Conservation (phyloP, 805 yeast genomes). For the Candida nanaspora region DNA sequence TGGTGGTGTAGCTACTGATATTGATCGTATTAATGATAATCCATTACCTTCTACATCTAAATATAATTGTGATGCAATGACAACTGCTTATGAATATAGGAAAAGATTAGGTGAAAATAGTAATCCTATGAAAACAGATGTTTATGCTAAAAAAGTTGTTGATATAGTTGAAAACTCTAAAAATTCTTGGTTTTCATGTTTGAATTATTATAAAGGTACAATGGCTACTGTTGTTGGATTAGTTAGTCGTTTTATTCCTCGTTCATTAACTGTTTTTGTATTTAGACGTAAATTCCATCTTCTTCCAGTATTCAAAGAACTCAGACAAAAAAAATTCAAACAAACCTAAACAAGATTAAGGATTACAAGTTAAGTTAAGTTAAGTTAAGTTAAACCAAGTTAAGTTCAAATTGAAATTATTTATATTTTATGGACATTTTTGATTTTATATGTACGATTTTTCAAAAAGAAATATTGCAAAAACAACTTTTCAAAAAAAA, state of each 20-base stretch:
- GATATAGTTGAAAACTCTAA: constrained; percentile 29
- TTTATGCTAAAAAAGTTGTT: constrained; percentile 50
- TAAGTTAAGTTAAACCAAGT: no score
- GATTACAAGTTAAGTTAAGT: no score
- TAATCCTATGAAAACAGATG: constrained; percentile 53
- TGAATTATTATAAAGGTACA: constrained; percentile 53
- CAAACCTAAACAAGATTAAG: neutral
- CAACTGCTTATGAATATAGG: constrained; percentile 40
- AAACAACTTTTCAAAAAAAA: no score
- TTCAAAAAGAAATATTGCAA: no score
- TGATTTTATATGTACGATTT: no score
- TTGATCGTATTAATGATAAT: constrained; percentile 62
- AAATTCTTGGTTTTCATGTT: constrained; percentile 4
- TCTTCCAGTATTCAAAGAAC: neutral
- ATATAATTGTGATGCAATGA: constrained; percentile 45
- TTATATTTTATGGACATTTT: no score
- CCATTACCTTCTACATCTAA: constrained; percentile 50
- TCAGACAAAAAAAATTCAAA: neutral
- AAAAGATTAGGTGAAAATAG: constrained; percentile 52
- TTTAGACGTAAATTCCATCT: constrained; percentile 25
- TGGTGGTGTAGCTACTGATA: constrained; percentile 69
- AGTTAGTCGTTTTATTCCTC: constrained; percentile 34
- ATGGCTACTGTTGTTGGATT: constrained; percentile 28
- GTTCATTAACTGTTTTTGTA: constrained; percentile 35
- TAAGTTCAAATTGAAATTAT: no score